Percentiles rank a stretch among this genome's conserved stretches.
These are phyloP conservation scores for Physcomitrium patens DNA, from an alignment of 225 moss, liverwort and hornwort species.

Conservation along the genomic window DNA sequence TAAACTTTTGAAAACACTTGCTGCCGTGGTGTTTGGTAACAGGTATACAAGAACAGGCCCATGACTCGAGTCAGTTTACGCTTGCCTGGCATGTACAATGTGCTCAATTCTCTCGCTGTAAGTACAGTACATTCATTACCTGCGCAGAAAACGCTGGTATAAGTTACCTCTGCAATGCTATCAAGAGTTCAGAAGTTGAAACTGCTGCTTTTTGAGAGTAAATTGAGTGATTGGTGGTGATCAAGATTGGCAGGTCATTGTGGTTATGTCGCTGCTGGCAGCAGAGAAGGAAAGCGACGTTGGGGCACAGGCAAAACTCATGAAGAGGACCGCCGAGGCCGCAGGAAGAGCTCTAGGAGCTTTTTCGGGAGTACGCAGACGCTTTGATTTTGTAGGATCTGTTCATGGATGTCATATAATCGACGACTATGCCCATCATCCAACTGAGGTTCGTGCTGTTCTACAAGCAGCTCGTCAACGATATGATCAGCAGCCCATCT, in stretches of 20 bases:
- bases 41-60: conserved; percentile 84
- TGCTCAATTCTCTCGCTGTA: conserved; percentile 98
- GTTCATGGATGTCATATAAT: conserved; percentile 74
- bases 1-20: neutral
- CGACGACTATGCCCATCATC: conserved; percentile 97
- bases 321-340: conserved; percentile 69
- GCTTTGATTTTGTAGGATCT: conserved; percentile 86
- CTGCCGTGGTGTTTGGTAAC: conserved; percentile 25
- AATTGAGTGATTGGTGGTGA: conserved; percentile 36
- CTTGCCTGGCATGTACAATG: conserved; percentile 95
- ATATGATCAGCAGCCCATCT: conserved; percentile 87
- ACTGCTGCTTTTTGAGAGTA: neutral
- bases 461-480: conserved; percentile 97
- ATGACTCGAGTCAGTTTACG: conserved; percentile 83
- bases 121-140: conserved; percentile 23
- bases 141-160: conserved; percentile 20
- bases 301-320: conserved; percentile 40
- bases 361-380: conserved; percentile 75
- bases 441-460: conserved; percentile 94
- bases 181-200: neutral
- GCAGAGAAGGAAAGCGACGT: conserved; percentile 41
- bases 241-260: conserved; percentile 76
- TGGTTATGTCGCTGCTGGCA: conserved; percentile 70
- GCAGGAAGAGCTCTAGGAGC: conserved; percentile 60
- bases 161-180: conserved; percentile 5